Conservation (phyloP, 352 stramenopile genomes). For the Blastocystis sp. region DNA sequence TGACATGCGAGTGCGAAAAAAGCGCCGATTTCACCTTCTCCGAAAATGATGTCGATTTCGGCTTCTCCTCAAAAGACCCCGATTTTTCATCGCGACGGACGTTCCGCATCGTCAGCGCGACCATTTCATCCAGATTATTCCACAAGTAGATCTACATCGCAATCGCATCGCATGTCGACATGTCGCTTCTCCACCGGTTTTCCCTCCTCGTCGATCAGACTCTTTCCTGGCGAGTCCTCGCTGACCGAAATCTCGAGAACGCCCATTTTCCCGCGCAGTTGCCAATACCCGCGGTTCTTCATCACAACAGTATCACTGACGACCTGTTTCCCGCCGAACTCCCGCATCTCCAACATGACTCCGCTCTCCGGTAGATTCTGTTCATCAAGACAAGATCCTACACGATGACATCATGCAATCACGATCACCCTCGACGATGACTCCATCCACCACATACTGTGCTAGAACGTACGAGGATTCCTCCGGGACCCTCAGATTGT, state of each 20-base stretch:
- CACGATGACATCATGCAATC: background rate
- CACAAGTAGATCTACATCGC: background rate
- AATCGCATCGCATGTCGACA: background rate
- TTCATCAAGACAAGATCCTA: background rate
- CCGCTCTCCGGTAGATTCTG: slow-evolving; percentile 69
- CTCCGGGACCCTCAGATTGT: slow-evolving; percentile 33
- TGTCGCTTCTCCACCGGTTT: background rate
- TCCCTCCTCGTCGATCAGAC: slow-evolving; percentile 66
- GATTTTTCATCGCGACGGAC: background rate
- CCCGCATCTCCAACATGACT: slow-evolving; percentile 73
- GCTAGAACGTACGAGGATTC: slow-evolving; percentile 36
- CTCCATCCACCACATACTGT: slow-evolving; percentile 20
- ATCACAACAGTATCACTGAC: slow-evolving; percentile 89
- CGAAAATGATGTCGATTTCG: slow-evolving; percentile 20
- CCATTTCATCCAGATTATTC: slow-evolving; percentile 17
- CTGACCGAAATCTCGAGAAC: slow-evolving; percentile 82
- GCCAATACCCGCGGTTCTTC: slow-evolving; percentile 97
- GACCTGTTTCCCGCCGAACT: background rate
- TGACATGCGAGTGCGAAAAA: background rate
- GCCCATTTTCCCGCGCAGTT: slow-evolving; percentile 86
- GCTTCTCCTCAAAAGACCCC: slow-evolving; percentile 5
- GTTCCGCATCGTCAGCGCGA: background rate
- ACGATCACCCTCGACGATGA: background rate
- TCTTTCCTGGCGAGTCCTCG: slow-evolving; percentile 66
- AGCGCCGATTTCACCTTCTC: background rate